Percentiles rank a stretch among this genome's conserved stretches.
phyloP scores from a whole-genome alignment of 2,329 filamentous ascomycete genomes.

The Xylaria sp. region DNA sequence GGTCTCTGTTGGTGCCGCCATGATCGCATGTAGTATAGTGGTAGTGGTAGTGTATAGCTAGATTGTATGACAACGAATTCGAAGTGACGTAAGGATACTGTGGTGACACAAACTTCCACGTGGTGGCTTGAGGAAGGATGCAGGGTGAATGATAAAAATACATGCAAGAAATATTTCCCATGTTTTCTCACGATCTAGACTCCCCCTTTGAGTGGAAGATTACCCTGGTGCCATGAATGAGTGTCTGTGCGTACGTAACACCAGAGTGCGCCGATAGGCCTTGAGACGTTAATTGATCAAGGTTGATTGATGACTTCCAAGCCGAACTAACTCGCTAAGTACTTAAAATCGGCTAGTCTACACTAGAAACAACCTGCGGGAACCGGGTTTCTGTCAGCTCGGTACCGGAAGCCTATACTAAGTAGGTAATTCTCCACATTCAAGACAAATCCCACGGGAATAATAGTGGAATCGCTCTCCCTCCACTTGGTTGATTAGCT shows the following conservation, averaged over 20 bases:
- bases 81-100: background rate
- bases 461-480: background rate
- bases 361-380: constrained; percentile 2
- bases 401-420: background rate
- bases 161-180: constrained; percentile 26
- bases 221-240: constrained; percentile 8
- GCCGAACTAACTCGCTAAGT: background rate
- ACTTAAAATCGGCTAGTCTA: constrained; percentile 13
- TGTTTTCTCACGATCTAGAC: constrained; percentile 26
- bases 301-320: background rate
- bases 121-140: constrained; percentile 20
- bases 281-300: background rate
- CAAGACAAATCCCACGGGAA: constrained; percentile 6
- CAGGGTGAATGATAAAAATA: constrained; percentile 14
- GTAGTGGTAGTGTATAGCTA: constrained; percentile 6
- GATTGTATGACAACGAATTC: background rate
- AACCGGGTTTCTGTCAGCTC: constrained; percentile 16
- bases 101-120: constrained; percentile 16
- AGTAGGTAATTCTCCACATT: background rate
- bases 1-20: constrained; percentile 47
- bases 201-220: constrained; percentile 15
- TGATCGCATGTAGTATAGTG: constrained; percentile 18
- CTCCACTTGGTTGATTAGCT: constrained; percentile 1
- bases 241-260: constrained; percentile 5
- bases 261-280: background rate